Evolutionary conservation across 2,329 filamentous ascomycete species (phyloP).

Genomic region (Colletotrichum australisinense): DNA sequence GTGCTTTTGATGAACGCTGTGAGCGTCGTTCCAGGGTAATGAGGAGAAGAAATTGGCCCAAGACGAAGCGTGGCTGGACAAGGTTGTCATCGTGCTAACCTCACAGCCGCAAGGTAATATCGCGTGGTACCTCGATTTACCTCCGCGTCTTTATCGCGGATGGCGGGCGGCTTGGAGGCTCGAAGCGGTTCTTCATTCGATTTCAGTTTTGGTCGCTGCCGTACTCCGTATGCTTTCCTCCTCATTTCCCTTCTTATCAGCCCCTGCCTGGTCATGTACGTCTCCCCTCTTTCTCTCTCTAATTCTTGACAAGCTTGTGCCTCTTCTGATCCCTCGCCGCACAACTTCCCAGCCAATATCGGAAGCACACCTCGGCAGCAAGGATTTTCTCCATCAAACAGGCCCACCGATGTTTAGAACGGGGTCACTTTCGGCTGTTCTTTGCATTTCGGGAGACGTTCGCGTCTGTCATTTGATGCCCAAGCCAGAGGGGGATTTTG

Average conservation of each 20-base stretch:
- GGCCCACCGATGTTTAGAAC: slow-evolving; percentile 17
- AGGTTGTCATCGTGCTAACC: not conserved
- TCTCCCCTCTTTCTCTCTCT: not conserved
- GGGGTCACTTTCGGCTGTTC: slow-evolving; percentile 30
- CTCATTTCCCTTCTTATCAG: not conserved
- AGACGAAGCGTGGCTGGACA: not conserved
- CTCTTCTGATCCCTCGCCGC: slow-evolving; percentile 6
- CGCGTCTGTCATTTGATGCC: slow-evolving; percentile 30
- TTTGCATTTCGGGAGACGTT: slow-evolving; percentile 21
- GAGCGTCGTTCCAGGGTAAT: not conserved
- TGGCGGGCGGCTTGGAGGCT: not conserved
- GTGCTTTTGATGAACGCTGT: not conserved
- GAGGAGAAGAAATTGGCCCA: not conserved
- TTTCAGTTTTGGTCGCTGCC: not conserved
- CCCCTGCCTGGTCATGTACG: not conserved
- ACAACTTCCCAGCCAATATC: slow-evolving; percentile 21
- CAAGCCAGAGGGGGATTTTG: slow-evolving; percentile 28
- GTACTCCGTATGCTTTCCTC: not conserved
- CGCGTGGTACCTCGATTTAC: not conserved
- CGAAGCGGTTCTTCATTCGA: not conserved
- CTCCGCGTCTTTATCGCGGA: not conserved
- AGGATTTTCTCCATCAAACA: slow-evolving; percentile 11
- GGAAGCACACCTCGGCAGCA: slow-evolving; percentile 17
- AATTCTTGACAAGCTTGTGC: not conserved
- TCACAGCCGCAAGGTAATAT: slow-evolving; percentile 23